Evolutionary conservation across 2,329 filamentous ascomycete species (phyloP), one percentile per base, ranked within the genome.

Genomic region (Fusarium nodosum): DNA sequence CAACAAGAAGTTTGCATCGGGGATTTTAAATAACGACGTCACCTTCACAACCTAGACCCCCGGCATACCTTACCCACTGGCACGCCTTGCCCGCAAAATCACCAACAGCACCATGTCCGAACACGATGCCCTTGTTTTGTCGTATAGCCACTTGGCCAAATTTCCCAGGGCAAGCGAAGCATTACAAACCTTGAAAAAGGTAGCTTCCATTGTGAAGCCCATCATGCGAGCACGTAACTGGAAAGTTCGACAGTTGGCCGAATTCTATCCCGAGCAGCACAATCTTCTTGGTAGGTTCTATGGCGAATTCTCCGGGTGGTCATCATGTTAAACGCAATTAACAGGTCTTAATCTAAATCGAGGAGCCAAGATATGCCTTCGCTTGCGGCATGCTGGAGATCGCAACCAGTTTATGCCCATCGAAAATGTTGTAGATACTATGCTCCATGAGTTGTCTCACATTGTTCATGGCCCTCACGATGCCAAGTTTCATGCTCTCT

Each of bases 371-470:
- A 97, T 98, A 69, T 91, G 93, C 68, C 83, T 98, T 24, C 89
- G 95, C 44, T 82, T 98, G 61, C 90, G 95, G 58, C 91, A 96
- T 78, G 84, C 92, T 8, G 84, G 87, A 72, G 93, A 97, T 77
- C 85, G 87, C 12, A 88, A 83, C 39, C 90, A 93, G 72, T 98
- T 98, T 75, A 79, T 97, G 22, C 90, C 92, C 2, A 81, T 94
- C 60, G 93, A 97, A 75, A 84, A 92, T 69, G 86, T 97, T 10
- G 85, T 93, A 44, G 94, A 97, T 78, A 98, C 95, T 0, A 92
- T 98, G 89, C 88, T 98, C 22, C 95, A 98, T 77, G 95, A 98
- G 83, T 87, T 98, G 4, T 90, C 89, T n/a, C 95, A 98, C 76
- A 97, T 92, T 69, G 87, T 93, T 13, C 89, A 91, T 78, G 93